phyloP scores from a whole-genome alignment of 2,329 filamentous ascomycete species.

The Fusarium goolgardi region DNA sequence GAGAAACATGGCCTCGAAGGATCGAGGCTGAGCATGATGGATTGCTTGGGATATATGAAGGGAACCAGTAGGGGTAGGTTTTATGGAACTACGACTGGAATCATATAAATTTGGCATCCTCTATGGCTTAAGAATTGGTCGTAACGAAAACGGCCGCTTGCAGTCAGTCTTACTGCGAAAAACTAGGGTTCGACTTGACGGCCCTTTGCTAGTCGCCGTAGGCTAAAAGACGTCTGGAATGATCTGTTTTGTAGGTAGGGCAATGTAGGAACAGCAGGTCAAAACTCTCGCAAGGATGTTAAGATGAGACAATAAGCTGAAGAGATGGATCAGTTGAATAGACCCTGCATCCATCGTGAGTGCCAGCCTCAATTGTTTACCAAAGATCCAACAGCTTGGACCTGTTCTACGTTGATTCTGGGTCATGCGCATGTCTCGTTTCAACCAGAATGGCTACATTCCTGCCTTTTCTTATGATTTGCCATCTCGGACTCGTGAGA shows the following conservation, averaged over 20 bases:
- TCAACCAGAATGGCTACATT: not conserved
- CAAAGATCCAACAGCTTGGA: not conserved
- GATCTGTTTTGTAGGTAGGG: not conserved
- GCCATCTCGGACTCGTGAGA: not conserved
- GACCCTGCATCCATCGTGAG: not conserved
- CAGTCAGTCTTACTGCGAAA: not conserved
- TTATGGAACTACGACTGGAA: too few species aligned
- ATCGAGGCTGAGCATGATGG: not conserved
- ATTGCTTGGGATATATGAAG: not conserved
- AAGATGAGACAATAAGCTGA: not conserved
- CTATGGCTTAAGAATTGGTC: rapidly evolving
- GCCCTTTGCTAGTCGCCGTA: not conserved
- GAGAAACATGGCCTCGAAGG: not conserved
- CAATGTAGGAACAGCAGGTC: not conserved
- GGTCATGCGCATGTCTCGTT: not conserved
- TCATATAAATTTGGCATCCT: not conserved
- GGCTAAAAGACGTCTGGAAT: not conserved
- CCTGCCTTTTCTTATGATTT: not conserved
- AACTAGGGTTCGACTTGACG: too few species aligned
- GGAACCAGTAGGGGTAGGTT: not conserved
- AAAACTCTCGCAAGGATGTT: not conserved
- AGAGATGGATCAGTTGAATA: not conserved
- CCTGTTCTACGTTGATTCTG: not conserved
- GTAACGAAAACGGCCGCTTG: not conserved
- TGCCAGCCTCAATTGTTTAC: not conserved